These are phyloP conservation scores for Cystobasidiopsis lactophilus DNA, from an alignment of 768 basidiomycete genomes.

Conservation along the genomic window DNA sequence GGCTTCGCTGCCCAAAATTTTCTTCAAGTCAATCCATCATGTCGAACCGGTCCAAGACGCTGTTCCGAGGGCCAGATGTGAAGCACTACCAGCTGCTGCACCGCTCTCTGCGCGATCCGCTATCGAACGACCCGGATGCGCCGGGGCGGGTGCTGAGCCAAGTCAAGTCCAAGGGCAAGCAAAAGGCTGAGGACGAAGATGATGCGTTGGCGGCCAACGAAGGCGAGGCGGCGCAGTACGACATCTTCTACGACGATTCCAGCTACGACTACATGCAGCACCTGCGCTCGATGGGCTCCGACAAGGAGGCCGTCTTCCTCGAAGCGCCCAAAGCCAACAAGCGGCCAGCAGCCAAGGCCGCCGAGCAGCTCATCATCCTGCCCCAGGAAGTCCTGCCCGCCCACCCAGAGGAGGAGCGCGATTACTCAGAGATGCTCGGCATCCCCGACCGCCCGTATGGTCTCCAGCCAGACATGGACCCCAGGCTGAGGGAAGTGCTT, in stretches of 20 bases:
- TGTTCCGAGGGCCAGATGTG: slow-evolving; percentile 71
- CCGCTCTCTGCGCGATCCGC: slow-evolving; percentile 81
- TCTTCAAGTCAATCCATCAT: too few relatives aligned
- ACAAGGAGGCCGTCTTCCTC: slow-evolving; percentile 58
- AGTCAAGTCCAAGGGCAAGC: slow-evolving; percentile 34
- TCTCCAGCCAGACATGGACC: slow-evolving; percentile 89
- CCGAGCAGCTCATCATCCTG: slow-evolving; percentile 31
- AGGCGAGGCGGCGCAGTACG: slow-evolving; percentile 75
- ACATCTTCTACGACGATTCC: slow-evolving; percentile 82
- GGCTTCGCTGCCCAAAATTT: too few relatives aligned
- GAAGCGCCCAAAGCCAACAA: slow-evolving; percentile 36
- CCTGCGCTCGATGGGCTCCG: slow-evolving; percentile 49
- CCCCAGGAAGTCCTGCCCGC: slow-evolving; percentile 8
- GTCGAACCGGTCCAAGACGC: too few relatives aligned
- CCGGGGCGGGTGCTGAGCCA: slow-evolving; percentile 71
- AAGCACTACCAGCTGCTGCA: slow-evolving; percentile 94
- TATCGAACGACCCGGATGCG: slow-evolving; percentile 79
- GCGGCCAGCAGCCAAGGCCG: slow-evolving; percentile 28
- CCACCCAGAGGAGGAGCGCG: slow-evolving; percentile 41
- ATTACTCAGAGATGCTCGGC: slow-evolving; percentile 52
- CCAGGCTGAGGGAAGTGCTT: slow-evolving; percentile 70
- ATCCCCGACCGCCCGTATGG: slow-evolving; percentile 37
- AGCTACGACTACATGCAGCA: slow-evolving; percentile 99
- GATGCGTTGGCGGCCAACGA: neutral
- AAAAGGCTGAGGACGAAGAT: slow-evolving; percentile 12